phyloP scores from a whole-genome alignment of 441 rosid genomes.

The Dalechampia spathulata region DNA sequence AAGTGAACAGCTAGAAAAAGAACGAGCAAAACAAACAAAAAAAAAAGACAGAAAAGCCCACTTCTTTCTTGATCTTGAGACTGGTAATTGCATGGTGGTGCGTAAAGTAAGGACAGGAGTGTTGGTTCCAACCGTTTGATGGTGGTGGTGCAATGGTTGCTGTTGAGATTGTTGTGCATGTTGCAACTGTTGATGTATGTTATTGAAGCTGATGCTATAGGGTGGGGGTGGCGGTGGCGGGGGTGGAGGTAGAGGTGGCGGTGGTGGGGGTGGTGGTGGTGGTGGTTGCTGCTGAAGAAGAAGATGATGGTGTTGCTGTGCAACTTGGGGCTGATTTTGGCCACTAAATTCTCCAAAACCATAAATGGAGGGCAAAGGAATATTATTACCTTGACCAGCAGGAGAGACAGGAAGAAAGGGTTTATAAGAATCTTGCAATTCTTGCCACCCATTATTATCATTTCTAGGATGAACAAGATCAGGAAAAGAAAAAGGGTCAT shows the following conservation, averaged over 20 bases:
- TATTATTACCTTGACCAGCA: constrained; percentile 10
- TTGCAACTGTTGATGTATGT: neutral
- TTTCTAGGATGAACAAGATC: too few species aligned
- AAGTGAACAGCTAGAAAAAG: too few species aligned
- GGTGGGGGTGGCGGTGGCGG: neutral
- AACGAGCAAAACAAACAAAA: too few species aligned
- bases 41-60: too few species aligned
- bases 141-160: constrained; percentile 12
- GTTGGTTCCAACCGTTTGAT: neutral
- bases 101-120: constrained; percentile 9
- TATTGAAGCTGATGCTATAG: constrained; percentile 5
- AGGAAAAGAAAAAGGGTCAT: constrained; percentile 30
- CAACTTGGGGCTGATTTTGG: constrained; percentile 15
- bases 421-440: constrained; percentile 47
- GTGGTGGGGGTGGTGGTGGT: too few species aligned
- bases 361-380: constrained; percentile 21
- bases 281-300: constrained; percentile 1
- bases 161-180: constrained; percentile 4
- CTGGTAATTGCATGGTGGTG: constrained; percentile 18
- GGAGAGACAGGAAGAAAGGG: constrained; percentile 40
- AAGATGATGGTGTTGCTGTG: constrained; percentile 21
- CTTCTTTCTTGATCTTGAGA: constrained; percentile 69
- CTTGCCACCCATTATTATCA: constrained; percentile 26
- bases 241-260: too few species aligned
- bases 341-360: constrained; percentile 13